A percentile compares a stretch with the other conserved stretches of the same genome.
phyloP scores from a whole-genome alignment of 2,329 filamentous ascomycete genomes.

The Tolypocladium inflatum region DNA sequence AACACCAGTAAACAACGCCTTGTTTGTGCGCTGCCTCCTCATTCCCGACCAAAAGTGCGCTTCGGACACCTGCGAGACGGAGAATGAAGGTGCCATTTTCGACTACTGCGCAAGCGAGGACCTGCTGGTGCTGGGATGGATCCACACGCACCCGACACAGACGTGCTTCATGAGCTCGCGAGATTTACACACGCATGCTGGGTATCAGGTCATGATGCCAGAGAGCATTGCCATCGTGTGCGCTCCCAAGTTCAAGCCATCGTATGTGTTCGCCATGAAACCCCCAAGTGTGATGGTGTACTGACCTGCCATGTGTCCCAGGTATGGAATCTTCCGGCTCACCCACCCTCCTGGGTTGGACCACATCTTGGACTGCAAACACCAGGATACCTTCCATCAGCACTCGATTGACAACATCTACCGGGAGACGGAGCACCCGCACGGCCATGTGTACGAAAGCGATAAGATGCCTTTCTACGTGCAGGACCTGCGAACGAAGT shows the following conservation, averaged over 20 bases:
- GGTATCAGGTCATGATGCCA: slow-evolving; percentile 92
- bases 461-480: slow-evolving; percentile 53
- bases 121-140: slow-evolving; percentile 86
- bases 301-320: slow-evolving; percentile 19
- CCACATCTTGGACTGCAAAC: slow-evolving; percentile 70
- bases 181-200: slow-evolving; percentile 86
- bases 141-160: slow-evolving; percentile 93
- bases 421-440: slow-evolving; percentile 58
- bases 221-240: slow-evolving; percentile 97
- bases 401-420: slow-evolving; percentile 61
- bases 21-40: slow-evolving; percentile 82
- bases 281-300: background rate
- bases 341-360: slow-evolving; percentile 88
- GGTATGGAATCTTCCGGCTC: slow-evolving; percentile 84
- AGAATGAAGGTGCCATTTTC: slow-evolving; percentile 75
- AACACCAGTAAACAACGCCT: slow-evolving; percentile 80
- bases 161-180: slow-evolving; percentile 96
- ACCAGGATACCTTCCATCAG: slow-evolving; percentile 78
- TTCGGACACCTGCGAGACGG: slow-evolving; percentile 88
- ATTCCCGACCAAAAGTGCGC: slow-evolving; percentile 88
- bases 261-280: slow-evolving; percentile 40
- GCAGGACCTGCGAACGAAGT: slow-evolving; percentile 36
- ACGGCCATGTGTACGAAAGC: slow-evolving; percentile 61
- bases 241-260: slow-evolving; percentile 69
- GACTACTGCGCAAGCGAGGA: slow-evolving; percentile 83